A percentile compares a stretch with the other conserved stretches of the same genome.
These are phyloP conservation scores for Teunomyces tritomae DNA, from an alignment of 805 yeast genomes.

Conservation along the genomic window DNA sequence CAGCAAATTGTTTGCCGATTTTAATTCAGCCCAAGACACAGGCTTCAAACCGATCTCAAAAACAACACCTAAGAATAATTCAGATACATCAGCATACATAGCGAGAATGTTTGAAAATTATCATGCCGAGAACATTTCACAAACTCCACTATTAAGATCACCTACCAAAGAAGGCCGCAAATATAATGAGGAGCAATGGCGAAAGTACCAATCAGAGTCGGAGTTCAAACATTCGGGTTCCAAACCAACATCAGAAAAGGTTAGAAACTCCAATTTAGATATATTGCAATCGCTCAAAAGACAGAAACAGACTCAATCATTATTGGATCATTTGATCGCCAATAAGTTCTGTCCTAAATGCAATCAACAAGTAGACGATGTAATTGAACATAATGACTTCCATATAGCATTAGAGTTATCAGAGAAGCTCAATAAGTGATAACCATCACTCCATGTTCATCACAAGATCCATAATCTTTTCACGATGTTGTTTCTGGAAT, in stretches of 20 bases:
- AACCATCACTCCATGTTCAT: conserved; percentile 31
- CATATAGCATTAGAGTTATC: conserved; percentile 53
- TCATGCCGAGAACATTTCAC: neutral
- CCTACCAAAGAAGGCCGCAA: neutral
- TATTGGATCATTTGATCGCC: conserved; percentile 16
- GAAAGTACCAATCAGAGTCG: neutral
- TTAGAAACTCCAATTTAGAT: conserved; percentile 3
- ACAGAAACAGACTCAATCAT: conserved; percentile 4
- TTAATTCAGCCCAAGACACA: conserved; percentile 7
- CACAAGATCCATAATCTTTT: conserved; percentile 56
- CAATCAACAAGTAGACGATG: conserved; percentile 23
- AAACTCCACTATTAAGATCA: neutral
- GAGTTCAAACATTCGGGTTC: neutral
- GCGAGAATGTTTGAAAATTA: conserved; percentile 1
- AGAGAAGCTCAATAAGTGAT: conserved; percentile 31
- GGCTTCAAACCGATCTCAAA: neutral
- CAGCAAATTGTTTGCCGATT: conserved; percentile 24
- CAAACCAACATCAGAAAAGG: neutral
- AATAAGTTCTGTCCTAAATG: conserved; percentile 28
- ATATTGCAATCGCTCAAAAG: conserved; percentile 8
- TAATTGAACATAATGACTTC: conserved; percentile 52
- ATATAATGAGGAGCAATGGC: neutral
- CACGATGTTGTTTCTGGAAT: conserved; percentile 50
- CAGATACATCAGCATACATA: neutral
- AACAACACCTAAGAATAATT: neutral